Base-by-base conservation (phyloP, 345 rosid species). In the Odontarrhena argentea region DNA sequence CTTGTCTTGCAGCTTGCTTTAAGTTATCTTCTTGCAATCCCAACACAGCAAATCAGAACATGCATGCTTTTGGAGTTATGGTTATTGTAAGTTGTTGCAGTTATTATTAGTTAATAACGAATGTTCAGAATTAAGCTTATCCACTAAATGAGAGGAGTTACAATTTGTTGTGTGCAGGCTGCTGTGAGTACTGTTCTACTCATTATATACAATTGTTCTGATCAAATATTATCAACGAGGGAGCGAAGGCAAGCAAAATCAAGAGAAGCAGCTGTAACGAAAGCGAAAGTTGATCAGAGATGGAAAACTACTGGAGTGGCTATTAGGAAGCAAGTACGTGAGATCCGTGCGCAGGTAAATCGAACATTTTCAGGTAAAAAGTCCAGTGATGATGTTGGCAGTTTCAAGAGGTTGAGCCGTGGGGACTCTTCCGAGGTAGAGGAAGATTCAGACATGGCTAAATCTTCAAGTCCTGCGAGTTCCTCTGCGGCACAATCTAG, bases 201-300 rank as follows among this genome's bases (percentile, higher is more conserved):
- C 52, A 83, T 91, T 75, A 79, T 94, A 61, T 88, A 94, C 84
- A 87, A 91, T 49, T 94, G 91, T 70, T 91, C 92, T 9, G 99
- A 86, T 63, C 99, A 91, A 81, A 84, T 94, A 63, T 78, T 91
- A 30, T 71, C 84, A 32, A 84, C 83, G 26, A 83, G 95, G 71
- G 92, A 89, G 55, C 86, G 87, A 60, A 83, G 96, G 68, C 72
- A 77, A 37, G 87, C 97, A 6, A 87, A 91, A 62, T 82, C 96
- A 60, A 85, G 97, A 68, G 96, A 88, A 71, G 84, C 96, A 63
- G 96, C 97, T 0, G 97, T 88, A 51, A 85, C 83, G 80, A 84
- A 82, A 54, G 91, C 87, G 34, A 84, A 73, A 76, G 95, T 96
- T 34, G 85, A 79, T 40, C 89, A 85, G 64, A 84, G 78, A 78